Conservation (phyloP, 2,329 filamentous ascomycete species). For the Curvularia spicifera region DNA sequence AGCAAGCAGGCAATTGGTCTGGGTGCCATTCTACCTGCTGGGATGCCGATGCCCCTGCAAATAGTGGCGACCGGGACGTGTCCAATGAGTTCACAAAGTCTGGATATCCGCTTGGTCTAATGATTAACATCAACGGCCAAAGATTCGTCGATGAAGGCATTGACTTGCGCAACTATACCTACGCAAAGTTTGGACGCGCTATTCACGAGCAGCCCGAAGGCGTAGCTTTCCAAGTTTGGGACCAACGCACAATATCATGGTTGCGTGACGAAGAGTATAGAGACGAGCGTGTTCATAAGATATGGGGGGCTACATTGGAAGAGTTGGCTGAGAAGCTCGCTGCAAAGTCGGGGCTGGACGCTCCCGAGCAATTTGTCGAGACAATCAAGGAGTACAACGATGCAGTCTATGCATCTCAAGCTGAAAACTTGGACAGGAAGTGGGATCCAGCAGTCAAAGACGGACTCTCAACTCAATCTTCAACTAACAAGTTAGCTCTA, state of each 20-base stretch:
- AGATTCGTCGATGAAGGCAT: constrained; percentile 72
- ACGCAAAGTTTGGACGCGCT: constrained; percentile 68
- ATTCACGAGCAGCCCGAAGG: constrained; percentile 66
- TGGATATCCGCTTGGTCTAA: constrained; percentile 70
- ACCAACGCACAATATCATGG: constrained; percentile 59
- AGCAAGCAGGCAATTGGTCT: constrained; percentile 64
- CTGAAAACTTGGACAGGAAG: constrained; percentile 53
- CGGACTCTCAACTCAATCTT: constrained; percentile 66
- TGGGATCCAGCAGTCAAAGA: constrained; percentile 69
- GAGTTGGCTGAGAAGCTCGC: constrained; percentile 62
- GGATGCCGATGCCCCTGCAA: constrained; percentile 66
- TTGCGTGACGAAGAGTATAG: constrained; percentile 68
- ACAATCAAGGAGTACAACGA: constrained; percentile 65
- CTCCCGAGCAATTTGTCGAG: constrained; percentile 56
- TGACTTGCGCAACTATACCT: constrained; percentile 71
- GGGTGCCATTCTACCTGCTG: constrained; percentile 70
- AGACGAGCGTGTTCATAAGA: constrained; percentile 62
- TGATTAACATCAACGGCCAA: constrained; percentile 65
- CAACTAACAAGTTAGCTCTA: constrained; percentile 51
- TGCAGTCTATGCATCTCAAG: constrained; percentile 58
- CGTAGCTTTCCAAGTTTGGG: constrained; percentile 70
- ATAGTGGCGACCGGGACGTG: constrained; percentile 62
- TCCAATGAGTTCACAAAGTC: constrained; percentile 74
- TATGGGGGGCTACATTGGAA: constrained; percentile 59
- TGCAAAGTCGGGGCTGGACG: constrained; percentile 55